These are phyloP conservation scores for Ceratobasidium sp. DNA, from an alignment of 1,284 basidiomycete genomes.

Conservation along the genomic window DNA sequence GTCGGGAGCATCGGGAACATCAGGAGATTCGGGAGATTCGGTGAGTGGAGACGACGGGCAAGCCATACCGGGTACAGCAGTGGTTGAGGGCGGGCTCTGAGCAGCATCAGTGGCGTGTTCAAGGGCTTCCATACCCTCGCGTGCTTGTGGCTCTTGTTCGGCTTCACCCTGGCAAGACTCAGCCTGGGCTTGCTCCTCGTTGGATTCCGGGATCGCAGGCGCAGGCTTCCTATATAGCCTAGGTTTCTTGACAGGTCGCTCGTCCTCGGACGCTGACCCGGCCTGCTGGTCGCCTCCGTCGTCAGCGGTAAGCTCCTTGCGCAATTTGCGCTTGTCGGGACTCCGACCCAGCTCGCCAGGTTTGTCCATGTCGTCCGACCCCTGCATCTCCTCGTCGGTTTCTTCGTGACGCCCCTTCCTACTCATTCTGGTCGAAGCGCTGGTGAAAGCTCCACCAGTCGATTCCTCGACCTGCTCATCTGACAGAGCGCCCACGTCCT, in stretches of 20 bases:
- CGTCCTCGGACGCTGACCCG: background rate
- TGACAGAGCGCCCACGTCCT: background rate
- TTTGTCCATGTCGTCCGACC: background rate
- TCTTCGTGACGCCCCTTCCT: no score
- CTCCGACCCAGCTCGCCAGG: background rate
- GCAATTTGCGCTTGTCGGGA: background rate
- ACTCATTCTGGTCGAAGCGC: no score
- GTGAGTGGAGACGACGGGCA: background rate
- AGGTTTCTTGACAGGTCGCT: background rate
- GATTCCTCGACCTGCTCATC: no score
- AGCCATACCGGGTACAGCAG: background rate
- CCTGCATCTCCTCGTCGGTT: background rate
- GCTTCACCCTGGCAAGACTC: background rate
- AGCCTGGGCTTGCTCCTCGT: background rate
- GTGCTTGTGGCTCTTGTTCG: background rate
- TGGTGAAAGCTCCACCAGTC: no score
- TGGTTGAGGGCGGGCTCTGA: background rate
- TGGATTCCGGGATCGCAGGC: background rate
- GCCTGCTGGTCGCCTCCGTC: background rate
- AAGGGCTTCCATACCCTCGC: no score
- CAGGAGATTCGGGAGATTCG: background rate
- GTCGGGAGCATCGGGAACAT: no score
- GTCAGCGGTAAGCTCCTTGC: background rate
- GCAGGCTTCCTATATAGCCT: background rate
- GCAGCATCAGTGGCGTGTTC: background rate